These are phyloP conservation scores for Jackrogersella minutella DNA, from an alignment of 495 filamentous ascomycete genomes.

Conservation along the genomic window DNA sequence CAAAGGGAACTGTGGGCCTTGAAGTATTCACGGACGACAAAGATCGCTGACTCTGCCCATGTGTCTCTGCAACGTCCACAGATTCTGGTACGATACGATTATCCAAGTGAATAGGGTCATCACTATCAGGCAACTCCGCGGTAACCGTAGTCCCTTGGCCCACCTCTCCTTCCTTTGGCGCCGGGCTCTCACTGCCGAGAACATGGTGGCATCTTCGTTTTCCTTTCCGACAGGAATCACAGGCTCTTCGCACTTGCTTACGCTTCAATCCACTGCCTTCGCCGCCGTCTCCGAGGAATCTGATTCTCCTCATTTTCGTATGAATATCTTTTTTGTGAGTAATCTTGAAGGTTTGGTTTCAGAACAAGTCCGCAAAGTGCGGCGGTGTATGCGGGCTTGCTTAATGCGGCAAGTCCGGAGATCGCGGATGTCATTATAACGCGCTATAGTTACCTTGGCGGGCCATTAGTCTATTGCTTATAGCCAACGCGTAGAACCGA, in stretches of 20 bases:
- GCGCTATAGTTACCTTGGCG: not conserved
- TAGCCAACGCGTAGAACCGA: not conserved
- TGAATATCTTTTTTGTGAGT: not conserved
- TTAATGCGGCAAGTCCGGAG: slow-evolving; percentile 23
- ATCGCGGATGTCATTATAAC: slow-evolving; percentile 5
- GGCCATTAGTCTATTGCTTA: not conserved
- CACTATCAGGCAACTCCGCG: not conserved
- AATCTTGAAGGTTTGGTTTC: not conserved
- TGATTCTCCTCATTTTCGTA: slow-evolving; percentile 33
- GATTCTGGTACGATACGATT: not conserved
- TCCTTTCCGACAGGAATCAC: slow-evolving; percentile 36
- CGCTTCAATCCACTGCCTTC: slow-evolving; percentile 31
- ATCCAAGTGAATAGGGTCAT: not conserved
- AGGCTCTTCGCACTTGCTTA: slow-evolving; percentile 36
- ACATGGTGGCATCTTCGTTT: slow-evolving; percentile 32
- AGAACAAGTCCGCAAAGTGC: slow-evolving; percentile 13
- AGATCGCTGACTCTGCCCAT: slow-evolving; percentile 1
- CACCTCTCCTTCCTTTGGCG: not conserved
- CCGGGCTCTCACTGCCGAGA: not conserved
- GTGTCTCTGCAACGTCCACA: not conserved
- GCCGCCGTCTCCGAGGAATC: slow-evolving; percentile 31
- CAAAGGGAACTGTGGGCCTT: slow-evolving; percentile 8
- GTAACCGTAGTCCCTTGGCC: not conserved
- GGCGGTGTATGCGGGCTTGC: slow-evolving; percentile 26
- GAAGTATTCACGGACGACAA: not conserved